Base-by-base conservation (phyloP, 306 rosid species). In the Corylus heterophylla region DNA sequence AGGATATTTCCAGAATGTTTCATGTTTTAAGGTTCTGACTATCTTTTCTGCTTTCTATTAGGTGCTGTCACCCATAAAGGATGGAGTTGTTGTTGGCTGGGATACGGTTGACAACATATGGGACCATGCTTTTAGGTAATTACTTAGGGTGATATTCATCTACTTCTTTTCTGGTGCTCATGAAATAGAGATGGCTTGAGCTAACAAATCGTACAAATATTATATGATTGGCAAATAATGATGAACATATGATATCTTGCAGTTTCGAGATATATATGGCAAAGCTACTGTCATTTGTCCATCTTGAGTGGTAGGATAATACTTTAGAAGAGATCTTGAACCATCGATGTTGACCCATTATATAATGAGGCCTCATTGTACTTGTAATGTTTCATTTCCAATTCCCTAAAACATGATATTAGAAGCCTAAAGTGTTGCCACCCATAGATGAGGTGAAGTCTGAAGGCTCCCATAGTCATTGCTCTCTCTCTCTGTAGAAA, bases 121-220 rank as follows among this genome's bases (percentile, higher is more conserved):
- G 99, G 99, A 95, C 74, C 99, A 95, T 78, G 99, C 99, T 75
- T 90, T 95, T 80, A 91, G 97, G 99, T 95, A 71, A 27, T 48
- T 81, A 44, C 71, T 73, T 72, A 79, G 74, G 63, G 10, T 86
- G 49, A 80, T 20, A 73, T 51, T 63, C 14, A 25, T 14, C 55
- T 55, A 42, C 55, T 69, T 77, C 4, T 7, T 44, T 16, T 77
- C 45, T 11, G 14, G 35, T 69, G 67, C 27, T 27, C 1, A 12
- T 29, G 29, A 22, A 59, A 22, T 12, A n/a, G 47, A 59, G 78
- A 22, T 56, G 70, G 25, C 22, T 37, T 55, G 77, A 2, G 52
- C 1, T n/a, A 4, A 10, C 10, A 37, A 37, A 14, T 25, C 12
- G 11, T 42, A 58, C 13, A 16, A 25, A 54, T 8, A 3, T 52